Base-by-base conservation (phyloP, 805 yeast genomes). In the Candida nitratophila region DNA sequence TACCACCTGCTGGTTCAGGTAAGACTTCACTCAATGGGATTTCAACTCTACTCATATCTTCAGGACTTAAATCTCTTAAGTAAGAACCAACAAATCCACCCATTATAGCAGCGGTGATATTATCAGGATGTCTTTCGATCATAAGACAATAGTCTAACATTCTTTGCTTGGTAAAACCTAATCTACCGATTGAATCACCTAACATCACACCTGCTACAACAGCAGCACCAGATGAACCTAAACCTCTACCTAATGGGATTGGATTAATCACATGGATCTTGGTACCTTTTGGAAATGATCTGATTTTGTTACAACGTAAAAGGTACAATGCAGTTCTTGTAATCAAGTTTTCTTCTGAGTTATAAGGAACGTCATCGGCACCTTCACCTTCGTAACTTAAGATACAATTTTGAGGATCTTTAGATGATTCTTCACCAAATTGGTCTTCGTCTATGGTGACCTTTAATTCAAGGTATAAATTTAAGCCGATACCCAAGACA, bases 91-190 rank as follows among this genome's bases (percentile, higher is more conserved):
- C 96, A 63, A 93, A 93, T 1, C 99, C 97, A 47, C 99, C 99
- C 82, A 90, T 84, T 96, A 93, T 88, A 32, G 99, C 96, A 29
- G 99, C 99, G 12, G 96, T 88, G 57, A 93, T 90, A 64, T 93
- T 93, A 66, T 93, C 99, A 31, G 99, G 99, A 59, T 93, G 99
- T 62, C 98, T 81, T 70, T 93, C 99, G 53, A 93, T 90, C 93
- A 93, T 86, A 54, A 93, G 74, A 64, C 96, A 88, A 70, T 86
- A 93, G 64, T 93, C 99, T 55, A 93, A 71, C 81, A 93, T 76
- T 54, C 98, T 74, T 54, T 78, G 82, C 64, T 85, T 90, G 41
- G 81, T 68, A 47, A 89, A 77, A 1, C 77, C 79, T 31, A 91
- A 69, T 41, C 77, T 71, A 33, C 93, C 96, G 30, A 90, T 73